Evolutionary conservation across 1,139 yeast species (phyloP), one percentile per base, ranked within the genome.

Genomic region (Lodderomyces margitis): DNA sequence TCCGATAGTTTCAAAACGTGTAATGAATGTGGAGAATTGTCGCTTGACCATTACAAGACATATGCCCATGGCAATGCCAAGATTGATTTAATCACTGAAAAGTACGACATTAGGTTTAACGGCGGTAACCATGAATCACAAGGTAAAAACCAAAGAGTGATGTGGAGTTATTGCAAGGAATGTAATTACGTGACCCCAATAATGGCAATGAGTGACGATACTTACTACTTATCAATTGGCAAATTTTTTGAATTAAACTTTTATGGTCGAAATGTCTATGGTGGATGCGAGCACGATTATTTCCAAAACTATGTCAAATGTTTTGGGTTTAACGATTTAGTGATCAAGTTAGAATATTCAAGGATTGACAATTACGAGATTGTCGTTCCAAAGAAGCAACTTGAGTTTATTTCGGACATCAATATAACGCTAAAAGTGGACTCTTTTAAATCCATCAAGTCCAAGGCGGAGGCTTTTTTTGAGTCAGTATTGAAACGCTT

Each of bases 171-270:
- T 50, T 94, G 99, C 62, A 87, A 84, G 45, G 73, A 71, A 40
- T 94, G 99, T 59, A 77, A 81, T 15, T 76, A 74, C 36, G 74
- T 85, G 0, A 83, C 95, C 3, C 95, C 97, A 0, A 81, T 87
- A 11, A 67, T 82, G 19, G 87, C 88, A n/a, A 80, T 94, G 85
- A 85, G 87, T 52, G 92, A 88, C 41, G 84, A 83, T 21, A 83
- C 97, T 0, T 91, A 95, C 83, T 88, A 84, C 55, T 82, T 83
- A 49, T 91, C 98, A 0, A 81, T 94, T 59, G 98, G 98, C 0
- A 94, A 92, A 57, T 94, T 87, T 56, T 69, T 94, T 36, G 98
- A 94, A 62, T 66, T 91, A 21, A 72, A 85, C 32, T 91, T 89
- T 57, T 89, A 95, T 85, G 88, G 95, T 39, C 61, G 66, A 24